phyloP scores from a whole-genome alignment of 2,329 filamentous ascomycete genomes.

The Neopestalotiopsis clavispora region DNA sequence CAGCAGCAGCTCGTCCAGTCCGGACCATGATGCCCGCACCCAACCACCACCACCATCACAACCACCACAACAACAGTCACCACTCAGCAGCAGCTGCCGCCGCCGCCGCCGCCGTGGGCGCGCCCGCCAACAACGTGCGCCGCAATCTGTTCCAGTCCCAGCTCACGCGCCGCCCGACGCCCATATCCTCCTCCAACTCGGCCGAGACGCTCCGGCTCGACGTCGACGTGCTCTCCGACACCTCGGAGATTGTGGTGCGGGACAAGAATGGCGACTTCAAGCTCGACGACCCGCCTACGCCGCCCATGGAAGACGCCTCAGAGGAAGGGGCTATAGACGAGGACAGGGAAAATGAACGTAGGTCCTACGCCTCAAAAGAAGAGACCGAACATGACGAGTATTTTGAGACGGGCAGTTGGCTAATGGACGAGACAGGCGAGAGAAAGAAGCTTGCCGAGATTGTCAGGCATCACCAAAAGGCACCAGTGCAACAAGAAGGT shows the following conservation, averaged over 20 bases:
- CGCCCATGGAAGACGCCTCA: slow-evolving; percentile 54
- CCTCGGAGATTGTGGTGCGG: slow-evolving; percentile 64
- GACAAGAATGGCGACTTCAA: slow-evolving; percentile 68
- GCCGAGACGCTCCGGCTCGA: slow-evolving; percentile 52
- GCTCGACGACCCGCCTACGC: slow-evolving; percentile 60
- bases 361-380: slow-evolving; percentile 23
- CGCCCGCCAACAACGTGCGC: slow-evolving; percentile 41
- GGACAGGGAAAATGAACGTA: slow-evolving; percentile 60
- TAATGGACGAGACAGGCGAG: slow-evolving; percentile 50
- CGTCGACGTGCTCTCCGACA: slow-evolving; percentile 47
- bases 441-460: slow-evolving; percentile 64
- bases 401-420: slow-evolving; percentile 3
- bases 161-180: slow-evolving; percentile 61
- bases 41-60: slow-evolving; percentile 19
- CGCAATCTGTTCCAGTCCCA: slow-evolving; percentile 66
- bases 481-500: slow-evolving; percentile 71
- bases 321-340: slow-evolving; percentile 63
- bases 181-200: slow-evolving; percentile 40
- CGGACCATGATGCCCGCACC: slow-evolving; percentile 20
- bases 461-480: slow-evolving; percentile 62
- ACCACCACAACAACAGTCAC: no score
- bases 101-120: slow-evolving; percentile 25
- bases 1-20: slow-evolving; percentile 29
- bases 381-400: not conserved
- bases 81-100: no score